Base-by-base conservation (phyloP, 1,139 yeast genomes). In the Pichia sp. region DNA sequence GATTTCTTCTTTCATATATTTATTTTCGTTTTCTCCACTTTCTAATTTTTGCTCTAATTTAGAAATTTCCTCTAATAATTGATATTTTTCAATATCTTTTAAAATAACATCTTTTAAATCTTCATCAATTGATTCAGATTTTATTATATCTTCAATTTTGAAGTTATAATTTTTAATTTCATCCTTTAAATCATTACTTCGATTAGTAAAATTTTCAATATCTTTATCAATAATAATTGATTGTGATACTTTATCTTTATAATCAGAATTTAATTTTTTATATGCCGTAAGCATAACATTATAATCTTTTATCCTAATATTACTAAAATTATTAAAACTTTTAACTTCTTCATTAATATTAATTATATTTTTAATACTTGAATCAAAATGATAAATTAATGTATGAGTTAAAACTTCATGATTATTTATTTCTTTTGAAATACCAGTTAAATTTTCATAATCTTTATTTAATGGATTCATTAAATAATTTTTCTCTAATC, bases 401-500 rank as follows among this genome's bases (percentile, higher is more conserved):
- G 70, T 70, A 55, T 78, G 81, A 0, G 84, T 78, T 40, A 79
- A 59, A 1, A 73, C 56, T 39, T 62, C 60, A 48, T 50, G 46
- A 38, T 56, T 54, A 8, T 65, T 62, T 18, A 65, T 61, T 47
- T 67, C 69, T 34, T 66, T 64, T 38, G 77, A 69, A 3, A 84
- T 81, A 2, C 92, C 90, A 11, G 80, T 75, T 46, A 82, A 65
- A 46, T 70, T 71, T 46, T 76, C 76, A 62, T 73, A 78, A 53
- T 75, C 79, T 58, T 73, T 49, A 55, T 76, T 82, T 56, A 80
- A 68, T 2, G 87, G 88, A 58, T 82, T 84, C 29, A 82, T 72
- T 11, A 82, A 74, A 59, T 83, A 83, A 50, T 84, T 86, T 67
- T 81, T 81, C 56, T 81, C 78, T 46, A 84, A 66, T 53, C 95